Base-by-base conservation (phyloP, 495 filamentous ascomycete species). In the Neurospora africana region DNA sequence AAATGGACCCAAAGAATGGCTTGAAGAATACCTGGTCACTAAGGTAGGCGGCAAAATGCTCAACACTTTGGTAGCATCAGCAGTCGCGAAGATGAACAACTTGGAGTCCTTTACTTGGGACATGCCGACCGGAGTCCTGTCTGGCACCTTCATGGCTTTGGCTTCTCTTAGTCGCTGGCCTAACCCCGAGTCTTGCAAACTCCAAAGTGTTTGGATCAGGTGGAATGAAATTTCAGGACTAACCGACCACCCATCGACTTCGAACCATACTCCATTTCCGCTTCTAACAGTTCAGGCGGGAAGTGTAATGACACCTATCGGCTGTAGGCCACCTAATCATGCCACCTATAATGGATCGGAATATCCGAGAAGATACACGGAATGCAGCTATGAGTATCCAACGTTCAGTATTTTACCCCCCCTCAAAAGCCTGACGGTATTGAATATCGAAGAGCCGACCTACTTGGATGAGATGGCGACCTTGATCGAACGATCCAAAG, bases 1-100 rank as follows among this genome's bases (percentile, higher is more conserved):
- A 9, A 95, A 97, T 79, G 94, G 94, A 0, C 94, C 94, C 2
- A 70, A 84, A 15, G 88, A 92, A 69, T 95, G 91, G 91, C 92
- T 96, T 36, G 87, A 89, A 39, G 93, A 97, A 73, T 97, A 98
- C 81, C 85, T 91, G 44, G 91, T 97, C 75, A 91, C 88, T 11
- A 97, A 94, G 79, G 94, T 97, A 77, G 88, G 91, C 71, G 95
- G 94, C 0, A 97, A 96, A 81, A 94, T 97, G 92, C 86, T 98
- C 9, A 93, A 94, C 21, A 97, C 93, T 15, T 81, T 97, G 53
- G 93, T 96, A n/a, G 93, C 94, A 17, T 81, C 95, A 74, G 92
- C 93, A 5, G 85, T 97, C 33, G 88, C 90, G 37, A 89, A 92
- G 71, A 97, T 97, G 95, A 84, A 90, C 30, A 93, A 94, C 74